Evolutionary conservation across 2,329 filamentous ascomycete species (phyloP).

Genomic region (Cladophialophora psammophila): DNA sequence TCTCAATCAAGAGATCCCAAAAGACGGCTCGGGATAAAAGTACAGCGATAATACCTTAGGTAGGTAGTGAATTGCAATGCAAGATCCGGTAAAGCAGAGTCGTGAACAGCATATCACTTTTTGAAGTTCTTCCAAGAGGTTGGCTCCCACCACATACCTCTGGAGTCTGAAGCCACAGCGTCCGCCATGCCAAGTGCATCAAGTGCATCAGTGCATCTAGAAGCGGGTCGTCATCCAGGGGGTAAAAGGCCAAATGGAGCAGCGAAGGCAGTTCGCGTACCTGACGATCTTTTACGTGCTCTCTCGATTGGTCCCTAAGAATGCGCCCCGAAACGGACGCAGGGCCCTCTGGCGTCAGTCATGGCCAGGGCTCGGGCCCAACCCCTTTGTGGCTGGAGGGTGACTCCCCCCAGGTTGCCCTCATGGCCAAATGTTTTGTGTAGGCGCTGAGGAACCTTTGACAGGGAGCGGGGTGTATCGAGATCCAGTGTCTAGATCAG

Average conservation of each 20-base stretch:
- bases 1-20: constrained; percentile 41
- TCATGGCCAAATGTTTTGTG: background rate
- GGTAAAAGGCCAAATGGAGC: constrained; percentile 12
- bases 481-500: constrained; percentile 1
- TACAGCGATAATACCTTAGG: constrained; percentile 8
- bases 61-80: background rate
- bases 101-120: background rate
- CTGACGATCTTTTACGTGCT: constrained; percentile 34
- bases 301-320: constrained; percentile 29
- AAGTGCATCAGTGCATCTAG: constrained; percentile 14
- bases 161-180: constrained; percentile 11
- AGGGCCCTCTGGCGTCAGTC: constrained; percentile 10
- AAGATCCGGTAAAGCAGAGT: constrained; percentile 1
- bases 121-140: constrained; percentile 9
- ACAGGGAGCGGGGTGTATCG: background rate
- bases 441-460: background rate
- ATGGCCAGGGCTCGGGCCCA: background rate
- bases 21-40: constrained; percentile 5
- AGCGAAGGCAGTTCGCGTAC: constrained; percentile 29
- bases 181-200: constrained; percentile 31
- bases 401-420: background rate
- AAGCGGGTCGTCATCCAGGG: constrained; percentile 23
- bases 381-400: constrained; percentile 15
- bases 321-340: constrained; percentile 27
- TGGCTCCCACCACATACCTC: constrained; percentile 13